Evolutionary conservation across 2,329 filamentous ascomycete genomes (phyloP), one percentile per base, ranked within the genome.

Genomic region (Diaporthe aspalathi): DNA sequence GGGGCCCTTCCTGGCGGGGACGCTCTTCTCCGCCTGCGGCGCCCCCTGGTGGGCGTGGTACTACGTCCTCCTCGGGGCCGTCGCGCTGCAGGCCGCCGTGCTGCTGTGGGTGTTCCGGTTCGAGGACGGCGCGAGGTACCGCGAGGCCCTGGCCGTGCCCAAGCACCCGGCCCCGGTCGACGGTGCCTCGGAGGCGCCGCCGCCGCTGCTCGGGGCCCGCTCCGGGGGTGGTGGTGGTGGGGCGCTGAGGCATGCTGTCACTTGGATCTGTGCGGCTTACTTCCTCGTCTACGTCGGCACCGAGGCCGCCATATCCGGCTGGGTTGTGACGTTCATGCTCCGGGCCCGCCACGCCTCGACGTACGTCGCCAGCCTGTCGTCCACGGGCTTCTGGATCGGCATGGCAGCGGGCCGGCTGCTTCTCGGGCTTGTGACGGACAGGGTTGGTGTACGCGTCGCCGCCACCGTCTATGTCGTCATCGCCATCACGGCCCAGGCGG

Each of bases 291-390:
- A 84, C 71, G 81, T 85, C 5, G 83, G 83, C 20, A 83, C 81
- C 20, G 84, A 86, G 72, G 80, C 80, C 24, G 81, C 81, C 0
- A 82, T 85, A 0, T 84, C 82, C 3, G 83, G 83, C 40, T 86
- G 84, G 84, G 78, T 85, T 12, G 80, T 84, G 1, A 80, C 82
- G 0, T 86, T 83, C 76, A 85, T 85, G 82, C 76, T 77, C 5
- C 80, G 83, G 2, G 77, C 79, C 17, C 83, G 83, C 5, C 76
- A 81, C 50, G 77, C 80, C 0, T 78, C 81, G 5, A 75, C 79
- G 0, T 80, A 81, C 16, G 73, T 81, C 0, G 80, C 83, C 6
- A 81, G 80, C 11, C 75, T 84, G 0, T 81, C 82, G 12, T 84
- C 82, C 0, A 83, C 83, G 1, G 80, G 80, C 0, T 86, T 84